phyloP scores from a whole-genome alignment of 352 stramenopile species.

The Elongisporangium prolatum region DNA sequence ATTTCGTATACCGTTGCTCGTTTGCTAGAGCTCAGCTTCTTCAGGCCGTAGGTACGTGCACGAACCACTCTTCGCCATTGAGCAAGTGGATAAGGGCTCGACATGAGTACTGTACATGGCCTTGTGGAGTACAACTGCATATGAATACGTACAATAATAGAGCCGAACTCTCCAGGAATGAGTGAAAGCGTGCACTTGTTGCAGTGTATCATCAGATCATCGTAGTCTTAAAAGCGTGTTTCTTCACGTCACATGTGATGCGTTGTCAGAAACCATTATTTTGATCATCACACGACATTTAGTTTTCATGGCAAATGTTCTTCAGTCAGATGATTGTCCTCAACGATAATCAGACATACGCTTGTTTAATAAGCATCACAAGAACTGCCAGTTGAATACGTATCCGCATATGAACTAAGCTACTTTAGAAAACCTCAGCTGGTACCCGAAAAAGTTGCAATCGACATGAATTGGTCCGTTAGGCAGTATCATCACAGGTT shows the following conservation, averaged over 20 bases:
- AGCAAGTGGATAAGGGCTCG: too few relatives aligned
- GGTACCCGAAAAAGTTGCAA: constrained; percentile 89
- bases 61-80: too few relatives aligned
- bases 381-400: constrained; percentile 17
- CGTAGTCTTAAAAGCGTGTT: constrained; percentile 78
- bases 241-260: constrained; percentile 63
- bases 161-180: too few relatives aligned
- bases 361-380: constrained; percentile 79
- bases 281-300: constrained; percentile 69
- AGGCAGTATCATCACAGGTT: constrained; percentile 74
- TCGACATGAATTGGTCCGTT: constrained; percentile 89
- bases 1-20: too few relatives aligned
- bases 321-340: constrained; percentile 59
- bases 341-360: constrained; percentile 83
- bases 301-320: constrained; percentile 12
- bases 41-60: too few relatives aligned
- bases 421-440: constrained; percentile 63
- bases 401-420: constrained; percentile 8
- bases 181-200: too few relatives aligned
- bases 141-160: too few relatives aligned
- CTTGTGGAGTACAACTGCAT: too few relatives aligned
- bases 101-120: too few relatives aligned
- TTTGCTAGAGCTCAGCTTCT: too few relatives aligned
- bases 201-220: constrained; percentile 86
- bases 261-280: constrained; percentile 45